phyloP scores from a whole-genome alignment of 2,329 filamentous ascomycete genomes.

The Ophiostoma sp. region DNA sequence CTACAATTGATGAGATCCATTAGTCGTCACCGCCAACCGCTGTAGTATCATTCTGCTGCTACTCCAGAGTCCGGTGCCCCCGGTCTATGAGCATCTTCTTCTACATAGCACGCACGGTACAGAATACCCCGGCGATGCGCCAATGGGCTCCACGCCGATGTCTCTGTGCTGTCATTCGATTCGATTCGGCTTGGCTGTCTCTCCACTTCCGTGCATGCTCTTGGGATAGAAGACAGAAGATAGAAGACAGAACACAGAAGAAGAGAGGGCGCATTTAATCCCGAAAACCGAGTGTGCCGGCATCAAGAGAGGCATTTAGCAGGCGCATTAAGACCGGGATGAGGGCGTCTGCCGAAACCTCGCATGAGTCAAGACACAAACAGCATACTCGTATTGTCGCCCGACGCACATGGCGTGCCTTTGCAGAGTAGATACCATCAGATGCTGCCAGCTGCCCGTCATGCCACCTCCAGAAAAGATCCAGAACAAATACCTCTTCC shows the following conservation, averaged over 20 bases:
- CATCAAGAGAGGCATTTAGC: constrained; percentile 5
- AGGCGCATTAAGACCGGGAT: neutral
- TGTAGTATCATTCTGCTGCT: neutral
- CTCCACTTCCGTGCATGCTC: constrained; percentile 11
- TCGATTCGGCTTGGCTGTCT: constrained; percentile 6
- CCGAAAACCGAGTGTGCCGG: constrained; percentile 12
- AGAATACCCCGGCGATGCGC: neutral
- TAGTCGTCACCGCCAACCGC: neutral
- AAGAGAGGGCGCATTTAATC: neutral
- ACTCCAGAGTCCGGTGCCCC: neutral
- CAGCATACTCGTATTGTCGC: neutral
- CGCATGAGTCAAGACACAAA: neutral
- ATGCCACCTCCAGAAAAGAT: neutral
- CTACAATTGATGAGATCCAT: neutral
- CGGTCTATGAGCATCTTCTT: neutral
- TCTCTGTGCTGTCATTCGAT: constrained; percentile 10
- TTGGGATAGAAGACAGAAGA: neutral
- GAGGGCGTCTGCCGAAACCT: neutral
- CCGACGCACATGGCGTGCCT: neutral
- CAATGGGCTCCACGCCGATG: constrained; percentile 13
- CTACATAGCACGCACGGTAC: neutral
- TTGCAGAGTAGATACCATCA: neutral
- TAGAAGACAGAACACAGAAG: neutral
- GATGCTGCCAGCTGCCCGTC: neutral
- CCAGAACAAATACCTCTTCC: neutral